phyloP scores from a whole-genome alignment of 768 basidiomycete genomes.

The Boletus barrowsii region DNA sequence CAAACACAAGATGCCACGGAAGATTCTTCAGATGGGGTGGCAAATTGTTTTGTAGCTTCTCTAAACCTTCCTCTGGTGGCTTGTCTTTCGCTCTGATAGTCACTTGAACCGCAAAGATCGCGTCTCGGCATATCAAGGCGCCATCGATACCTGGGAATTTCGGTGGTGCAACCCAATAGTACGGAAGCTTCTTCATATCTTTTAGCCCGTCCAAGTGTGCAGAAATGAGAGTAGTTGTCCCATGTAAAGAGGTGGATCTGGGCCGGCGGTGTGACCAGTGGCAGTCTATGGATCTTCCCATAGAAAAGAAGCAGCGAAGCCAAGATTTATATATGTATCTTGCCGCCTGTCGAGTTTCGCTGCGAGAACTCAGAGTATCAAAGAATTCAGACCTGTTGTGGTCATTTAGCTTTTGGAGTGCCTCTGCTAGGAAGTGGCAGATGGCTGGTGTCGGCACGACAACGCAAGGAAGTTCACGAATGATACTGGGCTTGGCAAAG shows the following conservation, averaged over 20 bases:
- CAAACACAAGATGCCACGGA: too few species aligned
- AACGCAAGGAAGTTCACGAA: accelerated
- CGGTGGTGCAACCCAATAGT: not conserved
- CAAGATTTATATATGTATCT: not conserved
- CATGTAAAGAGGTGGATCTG: not conserved
- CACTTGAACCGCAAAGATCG: too few species aligned
- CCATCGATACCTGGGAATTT: not conserved
- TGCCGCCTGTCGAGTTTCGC: not conserved
- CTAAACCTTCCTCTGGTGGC: too few species aligned
- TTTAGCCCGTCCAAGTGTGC: not conserved
- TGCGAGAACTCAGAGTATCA: not conserved
- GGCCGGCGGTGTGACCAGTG: not conserved
- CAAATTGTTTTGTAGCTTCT: too few species aligned
- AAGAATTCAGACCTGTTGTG: not conserved
- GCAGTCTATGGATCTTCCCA: not conserved
- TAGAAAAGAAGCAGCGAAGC: not conserved
- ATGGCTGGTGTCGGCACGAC: not conserved
- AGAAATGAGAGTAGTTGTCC: not conserved
- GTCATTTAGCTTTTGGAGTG: not conserved
- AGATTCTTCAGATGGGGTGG: too few species aligned
- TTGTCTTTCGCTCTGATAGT: too few species aligned
- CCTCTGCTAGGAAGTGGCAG: not conserved
- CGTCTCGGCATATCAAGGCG: too few species aligned
- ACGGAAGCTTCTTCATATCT: not conserved
- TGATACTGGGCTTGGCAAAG: accelerated